These are phyloP conservation scores for Dipodascus geniculatus DNA, from an alignment of 805 yeast species.

Conservation along the genomic window DNA sequence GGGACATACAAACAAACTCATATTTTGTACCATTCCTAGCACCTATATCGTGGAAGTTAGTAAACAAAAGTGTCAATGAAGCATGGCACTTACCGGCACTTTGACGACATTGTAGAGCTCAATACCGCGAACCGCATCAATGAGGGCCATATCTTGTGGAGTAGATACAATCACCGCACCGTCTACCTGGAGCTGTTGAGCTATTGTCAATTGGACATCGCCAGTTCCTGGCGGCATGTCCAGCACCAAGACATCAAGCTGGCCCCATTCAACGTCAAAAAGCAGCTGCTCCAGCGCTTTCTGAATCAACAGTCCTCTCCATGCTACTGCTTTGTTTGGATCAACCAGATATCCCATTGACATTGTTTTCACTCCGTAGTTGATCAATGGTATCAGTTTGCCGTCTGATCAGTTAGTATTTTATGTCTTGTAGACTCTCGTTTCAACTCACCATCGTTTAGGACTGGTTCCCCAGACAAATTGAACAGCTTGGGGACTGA, in stretches of 20 bases:
- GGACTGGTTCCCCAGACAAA: conserved; percentile 58
- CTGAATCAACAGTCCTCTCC: conserved; percentile 84
- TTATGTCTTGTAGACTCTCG: conserved; percentile 6
- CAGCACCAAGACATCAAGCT: conserved; percentile 53
- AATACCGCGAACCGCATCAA: conserved; percentile 72
- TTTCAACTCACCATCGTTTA: conserved; percentile 25
- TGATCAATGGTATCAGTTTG: conserved; percentile 50
- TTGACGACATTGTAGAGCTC: conserved; percentile 63
- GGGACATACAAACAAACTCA: conserved; percentile 70
- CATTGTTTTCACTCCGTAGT: conserved; percentile 74
- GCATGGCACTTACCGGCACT: conserved; percentile 35
- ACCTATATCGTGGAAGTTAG: conserved; percentile 17
- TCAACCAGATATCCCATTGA: conserved; percentile 78
- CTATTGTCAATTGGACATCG: conserved; percentile 72
- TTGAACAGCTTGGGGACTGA: conserved; percentile 63
- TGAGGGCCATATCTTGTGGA: conserved; percentile 74
- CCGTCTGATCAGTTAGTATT: conserved; percentile 26
- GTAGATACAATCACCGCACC: conserved; percentile 80
- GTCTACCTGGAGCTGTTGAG: conserved; percentile 62
- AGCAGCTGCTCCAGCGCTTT: conserved; percentile 77
- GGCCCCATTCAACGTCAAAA: conserved; percentile 67
- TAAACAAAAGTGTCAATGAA: background rate
- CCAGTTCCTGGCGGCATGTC: conserved; percentile 94
- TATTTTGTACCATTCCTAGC: conserved; percentile 68
- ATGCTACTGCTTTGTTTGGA: conserved; percentile 53